Conservation (phyloP, 257 asterid genomes). For the Solanum sejunctum region DNA sequence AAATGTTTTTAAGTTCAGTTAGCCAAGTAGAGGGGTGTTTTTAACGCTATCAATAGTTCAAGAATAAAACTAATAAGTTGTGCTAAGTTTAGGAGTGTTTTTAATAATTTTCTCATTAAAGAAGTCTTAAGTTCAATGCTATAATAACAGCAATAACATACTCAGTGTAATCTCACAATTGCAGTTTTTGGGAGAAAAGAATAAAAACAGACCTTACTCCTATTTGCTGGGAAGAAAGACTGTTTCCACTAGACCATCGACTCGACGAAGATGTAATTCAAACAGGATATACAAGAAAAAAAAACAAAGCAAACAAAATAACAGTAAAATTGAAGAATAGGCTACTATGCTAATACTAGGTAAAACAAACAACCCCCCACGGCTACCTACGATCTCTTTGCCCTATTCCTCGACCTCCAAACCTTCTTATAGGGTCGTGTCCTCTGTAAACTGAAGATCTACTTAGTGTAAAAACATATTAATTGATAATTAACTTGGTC, state of each 20-base stretch:
- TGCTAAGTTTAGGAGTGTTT: too few relatives aligned
- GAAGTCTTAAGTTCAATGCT: background rate
- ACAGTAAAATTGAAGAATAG: too few relatives aligned
- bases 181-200: fast-evolving
- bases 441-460: background rate
- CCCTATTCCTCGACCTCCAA: background rate
- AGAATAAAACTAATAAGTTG: too few relatives aligned
- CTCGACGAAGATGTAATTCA: background rate
- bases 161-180: background rate
- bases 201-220: background rate
- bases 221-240: fast-evolving
- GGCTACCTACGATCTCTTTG: background rate
- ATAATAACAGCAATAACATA: too few relatives aligned
- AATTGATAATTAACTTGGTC: background rate
- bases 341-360: background rate
- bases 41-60: too few relatives aligned
- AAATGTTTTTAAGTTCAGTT: too few relatives aligned
- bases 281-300: background rate
- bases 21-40: too few relatives aligned
- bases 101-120: too few relatives aligned
- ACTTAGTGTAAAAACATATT: background rate
- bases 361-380: background rate
- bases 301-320: background rate
- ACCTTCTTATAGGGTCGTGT: background rate
- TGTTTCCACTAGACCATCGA: background rate